phyloP scores from a whole-genome alignment of 2,329 filamentous ascomycete genomes.

The Cercospora brassicicola region DNA sequence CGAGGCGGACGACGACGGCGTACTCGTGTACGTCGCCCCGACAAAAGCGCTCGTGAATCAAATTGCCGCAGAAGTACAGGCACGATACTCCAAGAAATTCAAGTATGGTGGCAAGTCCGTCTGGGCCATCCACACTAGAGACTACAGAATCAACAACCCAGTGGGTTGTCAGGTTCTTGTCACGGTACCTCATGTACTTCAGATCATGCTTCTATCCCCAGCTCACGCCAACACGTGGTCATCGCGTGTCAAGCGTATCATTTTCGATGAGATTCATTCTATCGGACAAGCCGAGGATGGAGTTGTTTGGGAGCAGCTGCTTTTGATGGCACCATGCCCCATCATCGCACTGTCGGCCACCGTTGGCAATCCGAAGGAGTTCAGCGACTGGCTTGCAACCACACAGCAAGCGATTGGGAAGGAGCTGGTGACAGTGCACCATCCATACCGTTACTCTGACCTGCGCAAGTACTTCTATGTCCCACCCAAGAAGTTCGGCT shows the following conservation, averaged over 20 bases:
- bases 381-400: slow-evolving; percentile 65
- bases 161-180: slow-evolving; percentile 72
- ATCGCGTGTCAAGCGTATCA: slow-evolving; percentile 68
- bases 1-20: slow-evolving; percentile 64
- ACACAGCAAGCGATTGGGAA: slow-evolving; percentile 65
- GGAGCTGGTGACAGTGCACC: slow-evolving; percentile 66
- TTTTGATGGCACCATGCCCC: slow-evolving; percentile 71
- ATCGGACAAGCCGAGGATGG: slow-evolving; percentile 77
- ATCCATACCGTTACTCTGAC: slow-evolving; percentile 71
- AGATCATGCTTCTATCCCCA: slow-evolving; percentile 72
- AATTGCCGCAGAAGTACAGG: slow-evolving; percentile 76
- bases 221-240: slow-evolving; percentile 68
- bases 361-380: slow-evolving; percentile 71
- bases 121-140: slow-evolving; percentile 76
- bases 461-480: slow-evolving; percentile 71
- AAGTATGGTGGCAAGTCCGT: slow-evolving; percentile 64
- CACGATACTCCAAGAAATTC: slow-evolving; percentile 68
- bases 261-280: slow-evolving; percentile 80
- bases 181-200: slow-evolving; percentile 74
- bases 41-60: slow-evolving; percentile 83
- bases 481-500: slow-evolving; percentile 51
- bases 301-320: slow-evolving; percentile 74
- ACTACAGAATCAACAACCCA: slow-evolving; percentile 73
- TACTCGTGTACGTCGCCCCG: slow-evolving; percentile 76
- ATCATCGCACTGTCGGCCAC: slow-evolving; percentile 79